Conservation (phyloP, 2,329 filamentous ascomycete genomes). For the Lachnum nothofagi region DNA sequence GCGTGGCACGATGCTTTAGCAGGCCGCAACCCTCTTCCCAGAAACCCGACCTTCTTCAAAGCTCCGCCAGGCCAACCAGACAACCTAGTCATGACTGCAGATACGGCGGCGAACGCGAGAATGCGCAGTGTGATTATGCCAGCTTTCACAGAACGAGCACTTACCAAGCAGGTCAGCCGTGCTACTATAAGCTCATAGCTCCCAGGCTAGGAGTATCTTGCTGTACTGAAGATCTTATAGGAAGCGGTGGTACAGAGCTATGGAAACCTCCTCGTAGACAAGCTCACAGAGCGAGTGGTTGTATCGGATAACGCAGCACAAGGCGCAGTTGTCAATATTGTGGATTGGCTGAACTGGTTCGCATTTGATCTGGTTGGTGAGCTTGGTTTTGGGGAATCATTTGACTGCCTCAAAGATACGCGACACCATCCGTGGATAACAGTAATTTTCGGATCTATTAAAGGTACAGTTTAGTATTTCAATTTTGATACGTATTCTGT, state of each 20-base stretch:
- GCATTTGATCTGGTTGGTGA: conserved; percentile 40
- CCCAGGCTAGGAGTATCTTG: no score
- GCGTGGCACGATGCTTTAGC: conserved; percentile 20
- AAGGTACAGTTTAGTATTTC: not conserved
- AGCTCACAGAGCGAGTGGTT: conserved; percentile 3
- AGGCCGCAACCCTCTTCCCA: not conserved
- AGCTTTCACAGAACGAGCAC: conserved; percentile 30
- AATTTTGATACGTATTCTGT: not conserved
- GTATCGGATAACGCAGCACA: not conserved
- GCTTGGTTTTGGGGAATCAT: conserved; percentile 40
- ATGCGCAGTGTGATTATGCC: conserved; percentile 26
- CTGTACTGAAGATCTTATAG: no score
- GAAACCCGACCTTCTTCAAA: not conserved
- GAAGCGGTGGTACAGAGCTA: conserved; percentile 18
- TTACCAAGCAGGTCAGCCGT: conserved; percentile 32
- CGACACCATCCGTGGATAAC: conserved; percentile 9
- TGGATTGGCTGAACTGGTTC: conserved; percentile 33
- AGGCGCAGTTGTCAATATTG: conserved; percentile 23
- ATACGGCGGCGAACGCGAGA: conserved; percentile 19
- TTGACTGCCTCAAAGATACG: conserved; percentile 29
- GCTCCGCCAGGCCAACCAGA: conserved; percentile 2
- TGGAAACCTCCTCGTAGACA: not conserved
- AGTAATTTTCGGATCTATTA: conserved; percentile 7
- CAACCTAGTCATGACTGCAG: conserved; percentile 5
- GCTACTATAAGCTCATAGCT: no score